phyloP scores from a whole-genome alignment of 2,329 filamentous ascomycete species.

The Xylaria sp. region DNA sequence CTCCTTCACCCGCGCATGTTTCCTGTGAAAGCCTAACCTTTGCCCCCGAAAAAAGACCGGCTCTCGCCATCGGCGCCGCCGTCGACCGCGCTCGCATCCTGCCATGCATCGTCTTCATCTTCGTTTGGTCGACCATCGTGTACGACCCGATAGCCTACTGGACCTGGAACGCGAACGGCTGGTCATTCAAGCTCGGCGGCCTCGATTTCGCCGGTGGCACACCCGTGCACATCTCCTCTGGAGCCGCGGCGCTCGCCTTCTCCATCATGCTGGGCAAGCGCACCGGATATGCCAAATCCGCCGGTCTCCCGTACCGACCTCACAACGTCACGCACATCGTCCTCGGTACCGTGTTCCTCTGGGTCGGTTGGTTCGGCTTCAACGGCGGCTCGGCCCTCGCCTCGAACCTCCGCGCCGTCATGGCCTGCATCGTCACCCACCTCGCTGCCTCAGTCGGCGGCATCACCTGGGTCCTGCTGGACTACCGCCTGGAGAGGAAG shows the following conservation, averaged over 20 bases:
- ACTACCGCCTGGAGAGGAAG: constrained; percentile 91
- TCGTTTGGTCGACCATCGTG: constrained; percentile 76
- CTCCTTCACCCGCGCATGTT: not conserved
- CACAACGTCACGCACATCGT: constrained; percentile 81
- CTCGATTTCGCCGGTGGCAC: constrained; percentile 81
- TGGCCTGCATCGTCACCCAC: constrained; percentile 91
- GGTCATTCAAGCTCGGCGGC: constrained; percentile 73
- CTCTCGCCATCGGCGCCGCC: constrained; percentile 68
- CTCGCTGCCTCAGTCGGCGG: constrained; percentile 83
- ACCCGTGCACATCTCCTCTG: constrained; percentile 78
- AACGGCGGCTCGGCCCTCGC: constrained; percentile 86
- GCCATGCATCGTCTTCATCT: constrained; percentile 72
- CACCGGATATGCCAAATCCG: constrained; percentile 67
- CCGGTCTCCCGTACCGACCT: constrained; percentile 72
- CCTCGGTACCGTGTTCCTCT: constrained; percentile 79
- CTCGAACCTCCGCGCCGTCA: constrained; percentile 86
- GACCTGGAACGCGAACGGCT: constrained; percentile 80
- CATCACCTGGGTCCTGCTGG: constrained; percentile 84
- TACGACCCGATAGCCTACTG: constrained; percentile 80
- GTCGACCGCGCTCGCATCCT: constrained; percentile 71
- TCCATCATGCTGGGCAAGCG: constrained; percentile 78
- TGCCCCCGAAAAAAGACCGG: constrained; percentile 52
- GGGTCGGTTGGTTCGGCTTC: constrained; percentile 98
- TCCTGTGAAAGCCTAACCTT: not conserved
- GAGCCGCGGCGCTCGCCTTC: constrained; percentile 77